Evolutionary conservation across 2,329 filamentous ascomycete genomes (phyloP).

Genomic region (Pleomassaria siparia): DNA sequence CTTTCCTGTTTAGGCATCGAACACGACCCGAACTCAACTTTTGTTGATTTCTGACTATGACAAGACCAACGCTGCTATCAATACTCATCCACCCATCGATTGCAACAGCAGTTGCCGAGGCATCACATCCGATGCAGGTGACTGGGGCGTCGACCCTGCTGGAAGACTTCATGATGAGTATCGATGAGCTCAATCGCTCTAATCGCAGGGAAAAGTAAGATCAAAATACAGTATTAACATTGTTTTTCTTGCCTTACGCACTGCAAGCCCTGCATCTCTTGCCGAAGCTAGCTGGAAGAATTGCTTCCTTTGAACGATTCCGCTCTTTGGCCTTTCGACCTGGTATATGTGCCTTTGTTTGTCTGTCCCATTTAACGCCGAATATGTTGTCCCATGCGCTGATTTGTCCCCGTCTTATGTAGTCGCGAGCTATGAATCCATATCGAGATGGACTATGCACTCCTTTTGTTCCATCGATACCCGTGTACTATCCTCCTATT

Average conservation of each 20-base stretch:
- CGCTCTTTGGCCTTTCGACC: slow-evolving; percentile 5
- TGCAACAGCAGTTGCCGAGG: slow-evolving; percentile 18
- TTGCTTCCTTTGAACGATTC: slow-evolving; percentile 14
- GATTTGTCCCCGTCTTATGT: too few species aligned
- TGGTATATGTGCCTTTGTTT: not conserved
- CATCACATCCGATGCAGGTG: slow-evolving; percentile 20
- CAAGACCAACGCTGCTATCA: slow-evolving; percentile 9
- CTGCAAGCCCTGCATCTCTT: not conserved
- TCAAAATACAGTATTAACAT: not conserved
- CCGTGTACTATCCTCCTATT: slow-evolving; percentile 5
- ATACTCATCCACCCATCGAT: slow-evolving; percentile 13
- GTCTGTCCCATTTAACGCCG: slow-evolving; percentile 5
- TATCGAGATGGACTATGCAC: slow-evolving; percentile 1
- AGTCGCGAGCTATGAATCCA: not conserved
- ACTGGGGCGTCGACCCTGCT: slow-evolving; percentile 22
- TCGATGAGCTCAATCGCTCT: too few species aligned
- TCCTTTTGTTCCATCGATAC: not conserved
- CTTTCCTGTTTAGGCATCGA: not conserved
- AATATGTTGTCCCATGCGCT: not conserved
- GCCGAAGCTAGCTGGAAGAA: slow-evolving; percentile 8
- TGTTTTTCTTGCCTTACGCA: slow-evolving; percentile 6
- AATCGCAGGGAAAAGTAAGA: too few species aligned
- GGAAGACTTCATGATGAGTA: too few species aligned
- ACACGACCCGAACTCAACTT: too few species aligned
- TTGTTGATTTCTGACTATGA: too few species aligned